phyloP scores from a whole-genome alignment of 371 early-diverging fungal genomes.

The Mucor plumbeus region DNA sequence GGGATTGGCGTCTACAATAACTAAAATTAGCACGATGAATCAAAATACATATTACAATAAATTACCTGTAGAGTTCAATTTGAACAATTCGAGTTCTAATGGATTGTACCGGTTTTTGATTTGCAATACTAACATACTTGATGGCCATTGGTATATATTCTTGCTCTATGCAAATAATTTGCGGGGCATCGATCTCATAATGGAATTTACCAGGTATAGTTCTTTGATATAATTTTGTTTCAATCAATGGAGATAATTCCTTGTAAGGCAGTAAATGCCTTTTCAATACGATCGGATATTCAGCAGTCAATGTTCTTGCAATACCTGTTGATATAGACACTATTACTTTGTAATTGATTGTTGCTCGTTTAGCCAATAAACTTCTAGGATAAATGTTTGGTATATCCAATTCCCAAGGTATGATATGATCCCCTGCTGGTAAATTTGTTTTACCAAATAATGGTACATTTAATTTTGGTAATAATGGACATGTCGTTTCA shows the following conservation, averaged over 20 bases:
- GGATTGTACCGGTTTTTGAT: constrained; percentile 36
- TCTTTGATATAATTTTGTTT: constrained; percentile 37
- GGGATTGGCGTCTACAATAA: constrained; percentile 32
- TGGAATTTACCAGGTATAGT: constrained; percentile 51
- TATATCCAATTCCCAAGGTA: constrained; percentile 42
- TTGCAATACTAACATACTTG: constrained; percentile 40
- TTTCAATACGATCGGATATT: constrained; percentile 43
- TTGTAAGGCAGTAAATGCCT: constrained; percentile 42
- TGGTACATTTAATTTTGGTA: constrained; percentile 43
- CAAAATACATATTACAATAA: background rate
- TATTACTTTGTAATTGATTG: constrained; percentile 38
- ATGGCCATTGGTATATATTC: constrained; percentile 38
- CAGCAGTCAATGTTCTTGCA: constrained; percentile 39
- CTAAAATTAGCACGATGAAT: background rate
- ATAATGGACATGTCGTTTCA: constrained; percentile 22
- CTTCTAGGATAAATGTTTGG: constrained; percentile 50
- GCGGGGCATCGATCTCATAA: constrained; percentile 49
- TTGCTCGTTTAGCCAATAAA: constrained; percentile 38
- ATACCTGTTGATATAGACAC: constrained; percentile 37
- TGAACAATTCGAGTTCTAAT: constrained; percentile 44
- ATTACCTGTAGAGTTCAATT: constrained; percentile 46
- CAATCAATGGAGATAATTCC: constrained; percentile 40
- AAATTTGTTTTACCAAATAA: constrained; percentile 33
- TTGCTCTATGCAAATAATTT: constrained; percentile 42
- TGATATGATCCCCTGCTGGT: constrained; percentile 38